Evolutionary conservation across 768 basidiomycete species (phyloP), one percentile per base, ranked within the genome.

Genomic region (Russula brevipes): DNA sequence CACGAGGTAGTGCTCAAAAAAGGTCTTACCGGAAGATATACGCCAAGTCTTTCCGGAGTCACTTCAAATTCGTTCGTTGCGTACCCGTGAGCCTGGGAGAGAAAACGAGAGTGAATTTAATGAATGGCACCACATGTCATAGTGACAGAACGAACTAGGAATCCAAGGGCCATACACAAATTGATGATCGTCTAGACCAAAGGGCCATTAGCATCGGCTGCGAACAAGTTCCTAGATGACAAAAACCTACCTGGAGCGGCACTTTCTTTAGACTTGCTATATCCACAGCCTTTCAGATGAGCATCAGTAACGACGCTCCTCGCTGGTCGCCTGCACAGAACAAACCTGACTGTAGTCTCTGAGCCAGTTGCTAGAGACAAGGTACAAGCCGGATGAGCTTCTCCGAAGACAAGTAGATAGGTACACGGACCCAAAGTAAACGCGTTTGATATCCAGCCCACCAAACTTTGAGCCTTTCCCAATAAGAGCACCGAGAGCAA

Each of bases 1-100:
- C 35, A 35, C 3, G 12, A 39, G 33, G 30, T 19, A 5, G 17
- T 10, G 19, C 36, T 31, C 9, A 9, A 39, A 41, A 36, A 41
- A 46, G 58, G 4, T 80, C 79, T 66, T 55, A 88, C 88, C 0
- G 92, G 91, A 35, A 94, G 84, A 72, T 96, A 96, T 47, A 85
- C 84, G 2, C 89, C 92, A 3, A 96, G 81, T 16, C 93, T 83
- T 61, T 93, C 90, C 19, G 72, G 70, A 24, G 92, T 96, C 60
- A 96, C 90, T 74, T 94, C 91, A 69, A 94, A 94, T 73, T 91
- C 88, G 55, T 81, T 76, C 0, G 89, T 91, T 6, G 89, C 92
- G 70, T 89, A 91, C 39, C 89, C 88, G 69, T 89, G 83, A 10
- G 87, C 87, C 87, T 88, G 41, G 17, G 39, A 62, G 41, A 2